phyloP scores from a whole-genome alignment of 345 rosid genomes.

The Citrus hindsii region DNA sequence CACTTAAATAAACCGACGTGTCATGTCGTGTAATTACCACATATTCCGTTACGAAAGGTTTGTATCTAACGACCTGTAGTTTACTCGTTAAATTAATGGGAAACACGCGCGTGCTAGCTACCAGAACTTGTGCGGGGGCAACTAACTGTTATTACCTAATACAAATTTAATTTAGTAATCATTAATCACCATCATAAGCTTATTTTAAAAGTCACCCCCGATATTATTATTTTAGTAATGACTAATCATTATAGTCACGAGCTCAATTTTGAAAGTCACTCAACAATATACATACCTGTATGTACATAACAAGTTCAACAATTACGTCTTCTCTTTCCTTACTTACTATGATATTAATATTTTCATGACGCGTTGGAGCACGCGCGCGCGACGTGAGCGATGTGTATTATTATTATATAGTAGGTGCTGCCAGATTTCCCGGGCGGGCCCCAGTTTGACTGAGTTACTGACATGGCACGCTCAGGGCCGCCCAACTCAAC shows the following conservation, averaged over 20 bases:
- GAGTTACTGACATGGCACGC: neutral
- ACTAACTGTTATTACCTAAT: neutral
- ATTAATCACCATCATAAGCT: neutral
- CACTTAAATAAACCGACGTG: too few relatives aligned
- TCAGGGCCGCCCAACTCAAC: neutral
- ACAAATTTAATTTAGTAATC: neutral
- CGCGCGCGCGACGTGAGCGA: too few relatives aligned
- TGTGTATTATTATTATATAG: neutral
- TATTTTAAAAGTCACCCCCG: neutral
- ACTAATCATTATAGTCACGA: neutral
- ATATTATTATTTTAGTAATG: too few relatives aligned
- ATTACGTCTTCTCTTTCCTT: neutral
- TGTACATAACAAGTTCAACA: neutral
- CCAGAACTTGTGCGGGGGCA: neutral
- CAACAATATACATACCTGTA: neutral
- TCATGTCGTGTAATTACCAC: too few relatives aligned
- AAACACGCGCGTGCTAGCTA: neutral
- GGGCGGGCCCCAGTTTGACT: neutral
- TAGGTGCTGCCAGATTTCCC: neutral
- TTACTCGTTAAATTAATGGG: neutral
- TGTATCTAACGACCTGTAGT: neutral
- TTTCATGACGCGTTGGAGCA: neutral
- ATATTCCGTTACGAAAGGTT: too few relatives aligned
- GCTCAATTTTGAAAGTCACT: neutral
- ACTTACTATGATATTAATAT: too few relatives aligned